phyloP scores from a whole-genome alignment of 2,329 filamentous ascomycete species.

The Cladophialophora bantiana region DNA sequence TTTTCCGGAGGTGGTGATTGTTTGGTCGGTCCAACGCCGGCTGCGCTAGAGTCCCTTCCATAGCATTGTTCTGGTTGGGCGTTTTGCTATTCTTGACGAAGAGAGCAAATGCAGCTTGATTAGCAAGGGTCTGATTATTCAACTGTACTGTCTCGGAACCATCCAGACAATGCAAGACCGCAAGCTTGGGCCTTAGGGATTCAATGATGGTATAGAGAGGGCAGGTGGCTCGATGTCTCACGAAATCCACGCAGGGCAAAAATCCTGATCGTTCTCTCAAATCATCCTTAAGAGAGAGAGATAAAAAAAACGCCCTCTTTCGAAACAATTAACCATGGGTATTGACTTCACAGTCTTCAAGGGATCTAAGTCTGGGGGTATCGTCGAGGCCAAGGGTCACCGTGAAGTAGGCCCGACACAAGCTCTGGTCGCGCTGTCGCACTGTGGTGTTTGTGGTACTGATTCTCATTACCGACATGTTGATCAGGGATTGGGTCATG shows the following conservation, averaged over 20 bases:
- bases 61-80: neutral
- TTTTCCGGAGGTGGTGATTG: neutral
- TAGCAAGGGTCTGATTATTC: slow-evolving; percentile 15
- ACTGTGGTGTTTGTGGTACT: slow-evolving; percentile 38
- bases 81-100: neutral
- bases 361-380: slow-evolving; percentile 32
- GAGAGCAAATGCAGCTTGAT: slow-evolving; percentile 15
- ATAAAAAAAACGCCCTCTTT: neutral
- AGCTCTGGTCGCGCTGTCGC: slow-evolving; percentile 32
- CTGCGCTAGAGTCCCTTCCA: neutral
- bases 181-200: neutral
- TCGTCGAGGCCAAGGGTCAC: slow-evolving; percentile 32
- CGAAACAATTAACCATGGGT: slow-evolving; percentile 23
- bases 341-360: slow-evolving; percentile 38
- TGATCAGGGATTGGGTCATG: slow-evolving; percentile 40
- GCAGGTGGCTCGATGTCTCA: neutral
- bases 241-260: neutral
- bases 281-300: neutral
- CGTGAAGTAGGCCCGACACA: slow-evolving; percentile 32
- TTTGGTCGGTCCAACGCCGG: neutral
- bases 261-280: neutral
- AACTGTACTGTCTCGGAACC: neutral
- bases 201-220: neutral
- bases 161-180: neutral
- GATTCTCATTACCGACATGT: slow-evolving; percentile 35